Evolutionary conservation across 768 basidiomycete species (phyloP).

Genomic region (Suillus fuscotomentosus): DNA sequence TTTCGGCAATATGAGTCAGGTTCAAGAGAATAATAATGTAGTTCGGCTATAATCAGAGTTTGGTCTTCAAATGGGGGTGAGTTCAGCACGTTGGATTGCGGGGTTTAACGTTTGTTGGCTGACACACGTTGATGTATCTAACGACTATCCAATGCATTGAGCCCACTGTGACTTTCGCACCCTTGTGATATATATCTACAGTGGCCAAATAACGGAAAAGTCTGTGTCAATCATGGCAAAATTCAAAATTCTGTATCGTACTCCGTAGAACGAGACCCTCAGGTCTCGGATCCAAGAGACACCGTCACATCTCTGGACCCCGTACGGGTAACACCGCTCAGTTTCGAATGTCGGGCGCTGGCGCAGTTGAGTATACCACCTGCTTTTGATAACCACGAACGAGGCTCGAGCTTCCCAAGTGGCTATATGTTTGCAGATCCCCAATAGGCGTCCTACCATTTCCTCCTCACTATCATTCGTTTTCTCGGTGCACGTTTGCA

Average conservation of each 20-base stretch:
- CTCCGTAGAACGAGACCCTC: not conserved
- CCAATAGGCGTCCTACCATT: not conserved
- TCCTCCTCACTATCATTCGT: not conserved
- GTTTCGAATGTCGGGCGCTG: not conserved
- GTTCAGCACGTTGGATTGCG: not conserved
- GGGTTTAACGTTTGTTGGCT: not conserved
- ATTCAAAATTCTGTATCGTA: conserved; percentile 23
- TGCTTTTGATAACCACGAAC: not conserved
- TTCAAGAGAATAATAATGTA: not conserved
- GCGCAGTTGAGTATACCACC: not conserved
- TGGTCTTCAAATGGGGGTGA: not conserved
- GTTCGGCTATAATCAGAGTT: not conserved
- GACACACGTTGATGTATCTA: too few species aligned
- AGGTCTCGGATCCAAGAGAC: too few species aligned
- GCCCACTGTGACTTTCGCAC: conserved; percentile 55
- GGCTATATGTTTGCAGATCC: not conserved
- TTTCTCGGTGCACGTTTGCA: not conserved
- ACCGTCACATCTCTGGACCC: not conserved
- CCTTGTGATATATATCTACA: conserved; percentile 62
- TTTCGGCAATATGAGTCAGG: not conserved
- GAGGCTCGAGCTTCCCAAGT: not conserved
- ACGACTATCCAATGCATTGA: conserved; percentile 21
- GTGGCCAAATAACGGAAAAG: conserved; percentile 74
- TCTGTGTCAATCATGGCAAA: conserved; percentile 52
- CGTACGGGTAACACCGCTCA: not conserved